Base-by-base conservation (phyloP, 2,329 filamentous ascomycete species). In the Verticillium nubilum region DNA sequence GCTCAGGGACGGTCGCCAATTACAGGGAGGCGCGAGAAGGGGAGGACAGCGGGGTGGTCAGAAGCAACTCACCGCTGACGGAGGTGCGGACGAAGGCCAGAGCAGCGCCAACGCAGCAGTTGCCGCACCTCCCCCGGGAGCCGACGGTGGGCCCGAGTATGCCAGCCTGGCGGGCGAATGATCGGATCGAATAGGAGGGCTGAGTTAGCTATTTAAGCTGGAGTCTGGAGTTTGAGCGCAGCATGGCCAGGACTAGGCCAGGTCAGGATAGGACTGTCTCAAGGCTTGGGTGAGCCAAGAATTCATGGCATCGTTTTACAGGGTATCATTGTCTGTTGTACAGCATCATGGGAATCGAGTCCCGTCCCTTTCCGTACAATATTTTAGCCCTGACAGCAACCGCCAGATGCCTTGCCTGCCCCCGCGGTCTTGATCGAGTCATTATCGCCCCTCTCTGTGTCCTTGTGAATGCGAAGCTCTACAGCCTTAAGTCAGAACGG, bases 371-470 rank as follows among this genome's bases (percentile, higher is more conserved):
- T 57, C 17, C n/a, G 26, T 57, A 25, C 26, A 29, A 13, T 7
- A 15, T 50, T 13, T 35, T 23, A 31, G 13, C 29, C 33, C 52
- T 70, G 67, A 28, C 62, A 66, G 35, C 70, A 69, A 58, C 74
- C 74, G 23, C 71, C 69, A 7, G 68, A 65, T n/a, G 62, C 54
- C n/a, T 60, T 60, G 42, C 69, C 70, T 1, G 62, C 72, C 61
- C 76, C 79, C 2, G 82, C 81, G 57, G 86, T 79, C 75, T 93
- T 96, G 68, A 97, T 86, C 33, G 88, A 91, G 67, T 97, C 92
- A 70, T 99, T 99, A 75, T 98, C 90, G 58, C 95, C 92, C 65
- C 91, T 83, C 74, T 99, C 94, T 29, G 89, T 99, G 65, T 96
- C 79, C 62, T 96, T 84, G 73, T 98, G 95, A 75, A 99, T 97